Percentiles rank a stretch among this genome's conserved stretches.
phyloP scores from a whole-genome alignment of 2,329 filamentous ascomycete genomes.

The Penicillium oxalicum region DNA sequence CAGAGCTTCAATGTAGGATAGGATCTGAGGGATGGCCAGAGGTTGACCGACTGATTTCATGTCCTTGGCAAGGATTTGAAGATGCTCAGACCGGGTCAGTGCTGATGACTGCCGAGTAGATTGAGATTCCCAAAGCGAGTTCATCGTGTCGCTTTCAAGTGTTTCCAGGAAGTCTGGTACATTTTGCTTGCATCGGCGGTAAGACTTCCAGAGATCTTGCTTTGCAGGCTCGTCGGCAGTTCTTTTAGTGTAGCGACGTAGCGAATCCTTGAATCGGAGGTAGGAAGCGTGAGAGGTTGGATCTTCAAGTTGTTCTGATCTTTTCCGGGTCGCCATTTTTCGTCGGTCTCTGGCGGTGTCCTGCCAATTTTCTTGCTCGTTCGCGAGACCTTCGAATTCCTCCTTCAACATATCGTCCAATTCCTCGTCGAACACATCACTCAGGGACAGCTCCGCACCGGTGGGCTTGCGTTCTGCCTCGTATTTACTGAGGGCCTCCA shows the following conservation, averaged over 20 bases:
- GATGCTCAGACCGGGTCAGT: slow-evolving; percentile 52
- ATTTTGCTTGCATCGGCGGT: slow-evolving; percentile 45
- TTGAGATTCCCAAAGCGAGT: slow-evolving; percentile 60
- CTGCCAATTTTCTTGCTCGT: slow-evolving; percentile 35
- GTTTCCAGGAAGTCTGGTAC: slow-evolving; percentile 46
- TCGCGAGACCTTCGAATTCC: slow-evolving; percentile 33
- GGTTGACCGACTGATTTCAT: slow-evolving; percentile 55
- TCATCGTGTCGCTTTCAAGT: slow-evolving; percentile 58
- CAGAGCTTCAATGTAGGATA: slow-evolving; percentile 63
- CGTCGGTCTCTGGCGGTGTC: slow-evolving; percentile 18
- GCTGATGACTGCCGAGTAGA: slow-evolving; percentile 39
- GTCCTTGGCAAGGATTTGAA: slow-evolving; percentile 59
- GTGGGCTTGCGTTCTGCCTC: slow-evolving; percentile 32
- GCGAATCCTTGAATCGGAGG: slow-evolving; percentile 35
- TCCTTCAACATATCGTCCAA: slow-evolving; percentile 37
- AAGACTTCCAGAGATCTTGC: slow-evolving; percentile 46
- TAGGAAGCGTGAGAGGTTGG: slow-evolving; percentile 36
- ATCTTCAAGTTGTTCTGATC: slow-evolving; percentile 31
- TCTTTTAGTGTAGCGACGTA: slow-evolving; percentile 28
- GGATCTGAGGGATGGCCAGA: slow-evolving; percentile 53
- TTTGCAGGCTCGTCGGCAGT: slow-evolving; percentile 24
- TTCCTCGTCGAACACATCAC: slow-evolving; percentile 38
- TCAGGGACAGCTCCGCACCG: slow-evolving; percentile 22
- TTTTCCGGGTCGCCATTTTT: slow-evolving; percentile 13
- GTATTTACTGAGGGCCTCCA: slow-evolving; percentile 40